phyloP scores from a whole-genome alignment of 2,329 filamentous ascomycete genomes.

The Harringtonia aguacate region DNA sequence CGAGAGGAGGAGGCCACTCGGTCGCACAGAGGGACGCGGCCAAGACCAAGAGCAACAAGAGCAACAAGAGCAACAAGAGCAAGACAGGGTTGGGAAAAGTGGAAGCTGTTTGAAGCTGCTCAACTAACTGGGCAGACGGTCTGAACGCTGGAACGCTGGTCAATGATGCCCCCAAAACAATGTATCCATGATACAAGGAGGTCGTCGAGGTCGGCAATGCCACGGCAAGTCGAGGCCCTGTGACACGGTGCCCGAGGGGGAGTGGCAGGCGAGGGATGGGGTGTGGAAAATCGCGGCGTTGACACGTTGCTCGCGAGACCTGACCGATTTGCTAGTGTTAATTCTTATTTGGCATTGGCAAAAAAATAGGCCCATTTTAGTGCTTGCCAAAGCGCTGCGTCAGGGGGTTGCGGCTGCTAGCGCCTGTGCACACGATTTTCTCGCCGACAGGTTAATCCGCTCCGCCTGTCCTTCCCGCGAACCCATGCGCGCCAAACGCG shows the following conservation, averaged over 20 bases:
- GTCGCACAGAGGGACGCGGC: too few species aligned
- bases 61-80: conserved; percentile 1
- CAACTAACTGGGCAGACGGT: conserved; percentile 1
- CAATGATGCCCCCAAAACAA: too few species aligned
- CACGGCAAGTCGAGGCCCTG: not conserved
- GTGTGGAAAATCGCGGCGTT: not conserved
- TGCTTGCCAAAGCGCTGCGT: not conserved
- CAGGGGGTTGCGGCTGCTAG: not conserved
- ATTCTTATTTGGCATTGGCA: not conserved
- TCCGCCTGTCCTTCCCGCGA: not conserved
- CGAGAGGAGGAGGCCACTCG: too few species aligned
- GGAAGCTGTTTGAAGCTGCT: too few species aligned
- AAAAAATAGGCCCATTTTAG: not conserved
- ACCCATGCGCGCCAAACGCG: too few species aligned
- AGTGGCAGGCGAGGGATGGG: not conserved
- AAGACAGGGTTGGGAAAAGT: too few species aligned
- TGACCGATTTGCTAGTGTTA: not conserved
- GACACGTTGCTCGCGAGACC: conserved; percentile 8
- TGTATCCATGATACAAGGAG: not conserved
- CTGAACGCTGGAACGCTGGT: too few species aligned
- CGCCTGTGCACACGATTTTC: conserved; percentile 18
- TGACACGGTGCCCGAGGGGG: not conserved
- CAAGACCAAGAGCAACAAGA: not conserved
- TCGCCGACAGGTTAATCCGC: conserved; percentile 22
- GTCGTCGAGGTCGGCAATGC: not conserved